Conservation (phyloP, 2,329 filamentous ascomycete genomes). For the Ophiostoma sp. region DNA sequence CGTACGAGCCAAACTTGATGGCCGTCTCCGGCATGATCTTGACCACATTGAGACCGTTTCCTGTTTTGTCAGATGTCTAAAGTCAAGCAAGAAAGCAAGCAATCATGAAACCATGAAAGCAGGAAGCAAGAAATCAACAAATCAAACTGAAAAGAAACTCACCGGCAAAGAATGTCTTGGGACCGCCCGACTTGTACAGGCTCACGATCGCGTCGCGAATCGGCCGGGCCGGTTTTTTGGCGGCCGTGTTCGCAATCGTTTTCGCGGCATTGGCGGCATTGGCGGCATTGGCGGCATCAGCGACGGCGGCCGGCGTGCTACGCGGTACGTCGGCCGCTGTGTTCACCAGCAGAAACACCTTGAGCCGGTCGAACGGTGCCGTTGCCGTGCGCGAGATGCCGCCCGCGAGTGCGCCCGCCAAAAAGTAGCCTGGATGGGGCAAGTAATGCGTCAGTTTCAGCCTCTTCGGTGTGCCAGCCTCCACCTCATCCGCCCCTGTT, state of each 20-base stretch:
- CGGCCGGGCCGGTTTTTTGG: slow-evolving; percentile 56
- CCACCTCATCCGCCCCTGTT: neutral
- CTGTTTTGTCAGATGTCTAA: slow-evolving; percentile 41
- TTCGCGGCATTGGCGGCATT: slow-evolving; percentile 36
- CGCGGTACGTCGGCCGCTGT: slow-evolving; percentile 48
- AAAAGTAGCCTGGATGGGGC: slow-evolving; percentile 92
- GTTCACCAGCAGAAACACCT: slow-evolving; percentile 95
- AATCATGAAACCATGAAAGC: neutral
- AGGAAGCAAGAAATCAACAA: neutral
- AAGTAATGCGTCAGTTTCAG: slow-evolving; percentile 58
- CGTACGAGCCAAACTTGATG: slow-evolving; percentile 96
- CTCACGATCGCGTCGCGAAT: slow-evolving; percentile 68
- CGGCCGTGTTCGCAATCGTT: neutral
- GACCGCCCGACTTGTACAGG: slow-evolving; percentile 77
- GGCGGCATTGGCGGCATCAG: slow-evolving; percentile 43
- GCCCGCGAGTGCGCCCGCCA: slow-evolving; percentile 90
- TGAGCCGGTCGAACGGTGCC: slow-evolving; percentile 90
- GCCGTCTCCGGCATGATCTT: slow-evolving; percentile 99
- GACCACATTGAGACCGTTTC: slow-evolving; percentile 91
- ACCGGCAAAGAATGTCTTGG: slow-evolving; percentile 91
- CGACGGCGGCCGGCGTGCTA: neutral
- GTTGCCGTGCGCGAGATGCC: slow-evolving; percentile 93
- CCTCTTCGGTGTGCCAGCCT: neutral
- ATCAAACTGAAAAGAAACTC: slow-evolving; percentile 37
- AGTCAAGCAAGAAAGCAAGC: neutral